Base-by-base conservation (phyloP, 805 yeast genomes). In the Tanozyma kutaoensis region DNA sequence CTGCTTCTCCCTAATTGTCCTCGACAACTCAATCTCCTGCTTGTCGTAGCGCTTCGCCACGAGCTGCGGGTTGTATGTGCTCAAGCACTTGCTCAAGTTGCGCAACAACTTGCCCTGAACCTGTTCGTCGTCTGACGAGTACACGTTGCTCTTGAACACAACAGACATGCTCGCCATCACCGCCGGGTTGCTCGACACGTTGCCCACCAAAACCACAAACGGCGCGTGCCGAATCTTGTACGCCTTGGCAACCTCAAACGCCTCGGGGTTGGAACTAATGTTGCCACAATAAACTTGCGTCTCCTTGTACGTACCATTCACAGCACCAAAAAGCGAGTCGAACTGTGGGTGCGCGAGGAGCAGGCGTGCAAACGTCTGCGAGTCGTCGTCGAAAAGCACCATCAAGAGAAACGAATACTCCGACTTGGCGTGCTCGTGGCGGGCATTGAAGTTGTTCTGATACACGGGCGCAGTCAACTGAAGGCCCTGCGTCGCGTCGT, bases 111-210 rank as follows among this genome's bases (percentile, higher is more conserved):
- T 17, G 20, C 8, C 10, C 20, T 17, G 20, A 8, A 10, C 20
- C 10, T 17, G 9, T 17, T 10, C 20, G 9, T 8, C 20, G 9
- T 17, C 20, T 10, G 8, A 8, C 20, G 25, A 5, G 45, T 25
- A 24, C 43, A 46, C 20, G 28, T 56, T 55, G 14, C 52, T 40
- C 27, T 52, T 55, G 39, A 48, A 58, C 1, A 52, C 36, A 5
- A 56, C 35, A 4, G 62, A 53, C 62, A 58, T 56, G 14, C 60
- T 53, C 10, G 55, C 34, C 55, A 58, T 49, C 4, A 51, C 36
- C 9, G 43, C 34, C 4, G 59, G 62, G 30, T 45, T 49, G 28
- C 50, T 44, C 15, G 58, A 39, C 6, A 55, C 56, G 24, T 58
- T 58, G 2, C 52, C 61, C 12, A 49, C 37, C 12, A 58, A 34